Evolutionary conservation across 768 basidiomycete species (phyloP), one percentile per base, ranked within the genome.

Genomic region (Auricularia sp.): DNA sequence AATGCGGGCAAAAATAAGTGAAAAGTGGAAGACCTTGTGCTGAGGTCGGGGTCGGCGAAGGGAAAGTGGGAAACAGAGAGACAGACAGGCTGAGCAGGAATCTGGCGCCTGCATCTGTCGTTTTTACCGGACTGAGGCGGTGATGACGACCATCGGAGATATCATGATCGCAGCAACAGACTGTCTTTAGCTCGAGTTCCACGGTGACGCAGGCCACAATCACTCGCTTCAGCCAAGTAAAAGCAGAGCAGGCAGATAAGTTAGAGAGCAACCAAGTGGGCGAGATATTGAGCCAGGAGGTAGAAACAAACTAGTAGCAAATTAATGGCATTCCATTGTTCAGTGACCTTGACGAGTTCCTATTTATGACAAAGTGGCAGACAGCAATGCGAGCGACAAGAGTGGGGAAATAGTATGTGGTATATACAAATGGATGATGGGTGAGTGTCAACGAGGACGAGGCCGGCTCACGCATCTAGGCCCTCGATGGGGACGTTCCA

Each of bases 401-500:
- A 51, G 47, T 51, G 47, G 47, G 47, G 47, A 18, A 51, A 18
- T 29, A 29, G 29, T 29, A 51, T 51, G 47, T 51, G 47, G 21
- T 51, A 51, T 51, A 6, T 51, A 51, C 47, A 51, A 6, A 51
- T 51, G 18, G 47, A 51, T 51, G 47, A 51, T 51, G 47, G 18
- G 47, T 51, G 21, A 18, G 16, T 18, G 18, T 12, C 18, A 18
- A 51, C 47, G 10, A 51, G 47, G 10, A 6, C 47, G 47, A 21
- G 18, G 14, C 16, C 10, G 14, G 11, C 11, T 51, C 47, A 21
- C 47, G 56, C 56, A 8, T 89, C 88, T 68, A 90, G 88, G 43
- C 88, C 89, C 3, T 87, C 87, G 4, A 92, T 84, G 6, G 74
- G 23, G 2, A 77, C 77, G 71, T 93, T 92, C 92, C 91, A 93